A percentile compares a stretch with the other conserved stretches of the same genome.
phyloP scores from a whole-genome alignment of 805 yeast genomes.

The Debaryomyces tyrocola region DNA sequence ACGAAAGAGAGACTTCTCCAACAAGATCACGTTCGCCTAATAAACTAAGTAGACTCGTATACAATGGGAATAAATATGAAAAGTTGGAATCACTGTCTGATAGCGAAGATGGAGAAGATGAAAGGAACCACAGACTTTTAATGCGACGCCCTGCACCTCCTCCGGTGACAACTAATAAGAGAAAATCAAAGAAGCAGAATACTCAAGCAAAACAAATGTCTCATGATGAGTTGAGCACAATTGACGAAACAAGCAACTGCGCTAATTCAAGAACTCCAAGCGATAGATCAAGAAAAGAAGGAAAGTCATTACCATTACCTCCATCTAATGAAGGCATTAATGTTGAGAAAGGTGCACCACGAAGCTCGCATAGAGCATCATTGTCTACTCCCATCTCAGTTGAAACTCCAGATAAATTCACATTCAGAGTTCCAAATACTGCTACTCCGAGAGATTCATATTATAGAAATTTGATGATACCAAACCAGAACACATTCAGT shows the following conservation, averaged over 20 bases:
- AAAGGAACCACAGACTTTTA: not conserved
- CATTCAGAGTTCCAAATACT: not conserved
- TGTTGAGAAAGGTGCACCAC: not conserved
- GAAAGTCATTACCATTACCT: not conserved
- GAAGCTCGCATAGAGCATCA: no score
- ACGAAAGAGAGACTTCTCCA: not conserved
- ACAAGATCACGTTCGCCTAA: constrained; percentile 9
- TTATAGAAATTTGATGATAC: no score
- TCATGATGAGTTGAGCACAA: constrained; percentile 41
- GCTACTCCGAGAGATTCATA: not conserved
- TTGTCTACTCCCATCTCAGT: not conserved
- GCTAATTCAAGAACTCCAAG: constrained; percentile 34
- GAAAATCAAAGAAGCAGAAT: constrained; percentile 25
- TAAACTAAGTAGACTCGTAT: constrained; percentile 23
- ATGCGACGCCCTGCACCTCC: constrained; percentile 24
- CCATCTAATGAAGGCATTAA: not conserved
- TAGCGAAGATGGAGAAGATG: constrained; percentile 17
- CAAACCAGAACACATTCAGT: not conserved
- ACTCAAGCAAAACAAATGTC: constrained; percentile 18
- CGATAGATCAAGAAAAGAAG: constrained; percentile 9
- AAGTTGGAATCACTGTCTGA: constrained; percentile 27
- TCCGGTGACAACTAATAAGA: constrained; percentile 21
- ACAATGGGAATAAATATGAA: constrained; percentile 38
- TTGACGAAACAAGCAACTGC: constrained; percentile 37
- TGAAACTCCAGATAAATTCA: not conserved